Evolutionary conservation across 2,329 filamentous ascomycete genomes (phyloP).

Genomic region (Fusarium nisikadoi): DNA sequence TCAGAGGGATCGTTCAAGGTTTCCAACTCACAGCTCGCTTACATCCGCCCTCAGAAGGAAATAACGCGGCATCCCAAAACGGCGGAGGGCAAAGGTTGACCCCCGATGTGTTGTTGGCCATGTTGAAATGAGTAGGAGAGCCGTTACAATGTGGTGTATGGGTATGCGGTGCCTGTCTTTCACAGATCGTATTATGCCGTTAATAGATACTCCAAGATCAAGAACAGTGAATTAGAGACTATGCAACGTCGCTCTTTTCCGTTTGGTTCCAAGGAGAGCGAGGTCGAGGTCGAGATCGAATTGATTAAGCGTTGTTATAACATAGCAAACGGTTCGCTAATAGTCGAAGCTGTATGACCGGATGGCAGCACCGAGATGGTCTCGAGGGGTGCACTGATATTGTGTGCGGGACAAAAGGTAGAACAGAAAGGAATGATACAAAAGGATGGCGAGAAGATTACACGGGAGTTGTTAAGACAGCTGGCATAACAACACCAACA

Average conservation of each 20-base stretch:
- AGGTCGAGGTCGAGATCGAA: background rate
- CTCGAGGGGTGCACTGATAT: slow-evolving; percentile 13
- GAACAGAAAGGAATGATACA: slow-evolving; percentile 10
- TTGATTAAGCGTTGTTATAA: background rate
- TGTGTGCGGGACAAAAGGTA: slow-evolving; percentile 12
- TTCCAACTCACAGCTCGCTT: slow-evolving; percentile 43
- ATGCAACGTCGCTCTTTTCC: background rate
- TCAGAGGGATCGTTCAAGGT: slow-evolving; percentile 8
- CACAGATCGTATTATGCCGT: background rate
- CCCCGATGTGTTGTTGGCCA: slow-evolving; percentile 53
- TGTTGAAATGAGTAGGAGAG: slow-evolving; percentile 25
- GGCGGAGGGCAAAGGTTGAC: slow-evolving; percentile 69
- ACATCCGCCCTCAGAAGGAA: slow-evolving; percentile 73
- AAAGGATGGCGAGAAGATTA: slow-evolving; percentile 7
- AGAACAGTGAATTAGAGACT: background rate
- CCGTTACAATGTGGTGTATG: background rate
- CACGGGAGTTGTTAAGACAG: slow-evolving; percentile 23
- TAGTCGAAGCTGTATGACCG: slow-evolving; percentile 9
- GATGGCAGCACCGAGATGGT: slow-evolving; percentile 13
- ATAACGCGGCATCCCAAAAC: slow-evolving; percentile 73
- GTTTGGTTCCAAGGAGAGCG: background rate
- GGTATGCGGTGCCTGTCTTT: slow-evolving; percentile 17
- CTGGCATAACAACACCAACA: slow-evolving; percentile 17
- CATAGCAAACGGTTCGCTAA: slow-evolving; percentile 7
- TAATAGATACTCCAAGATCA: background rate